A percentile compares a stretch with the other conserved stretches of the same genome.
Evolutionary conservation across 768 basidiomycete genomes (phyloP).

Genomic region (Leccinellum rugosiceps): DNA sequence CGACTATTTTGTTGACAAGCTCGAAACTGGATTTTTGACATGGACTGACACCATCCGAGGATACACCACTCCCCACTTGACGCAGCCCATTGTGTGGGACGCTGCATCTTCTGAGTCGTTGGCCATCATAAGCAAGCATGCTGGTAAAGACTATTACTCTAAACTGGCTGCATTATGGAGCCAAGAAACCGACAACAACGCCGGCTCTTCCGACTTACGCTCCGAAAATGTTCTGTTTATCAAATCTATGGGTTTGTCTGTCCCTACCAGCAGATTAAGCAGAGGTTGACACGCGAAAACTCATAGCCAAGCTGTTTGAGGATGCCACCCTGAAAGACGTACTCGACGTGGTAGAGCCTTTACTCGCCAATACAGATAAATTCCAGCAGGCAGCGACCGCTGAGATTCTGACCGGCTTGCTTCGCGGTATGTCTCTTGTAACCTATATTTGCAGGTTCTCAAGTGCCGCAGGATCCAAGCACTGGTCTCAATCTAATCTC

Average conservation of each 20-base stretch:
- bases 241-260: constrained; percentile 44
- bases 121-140: constrained; percentile 45
- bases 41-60: constrained; percentile 67
- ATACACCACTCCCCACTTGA: constrained; percentile 41
- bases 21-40: constrained; percentile 72
- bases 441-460: constrained; percentile 4
- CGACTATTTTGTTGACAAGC: constrained; percentile 65
- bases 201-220: constrained; percentile 53
- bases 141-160: constrained; percentile 55
- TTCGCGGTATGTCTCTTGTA: constrained; percentile 53
- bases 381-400: constrained; percentile 84
- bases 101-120: constrained; percentile 47
- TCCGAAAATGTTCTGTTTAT: constrained; percentile 47
- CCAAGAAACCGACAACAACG: constrained; percentile 70
- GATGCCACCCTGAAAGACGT: constrained; percentile 49
- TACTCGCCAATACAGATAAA: constrained; percentile 66
- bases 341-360: constrained; percentile 53
- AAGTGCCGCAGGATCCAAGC: constrained; percentile 62
- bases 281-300: constrained; percentile 26
- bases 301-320: constrained; percentile 65
- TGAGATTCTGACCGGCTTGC: constrained; percentile 67
- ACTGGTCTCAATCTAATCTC: constrained; percentile 62
- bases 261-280: constrained; percentile 36
- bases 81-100: constrained; percentile 51
- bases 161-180: constrained; percentile 66